phyloP scores from a whole-genome alignment of 2,329 filamentous ascomycete genomes.

The Microsporum audouinii region DNA sequence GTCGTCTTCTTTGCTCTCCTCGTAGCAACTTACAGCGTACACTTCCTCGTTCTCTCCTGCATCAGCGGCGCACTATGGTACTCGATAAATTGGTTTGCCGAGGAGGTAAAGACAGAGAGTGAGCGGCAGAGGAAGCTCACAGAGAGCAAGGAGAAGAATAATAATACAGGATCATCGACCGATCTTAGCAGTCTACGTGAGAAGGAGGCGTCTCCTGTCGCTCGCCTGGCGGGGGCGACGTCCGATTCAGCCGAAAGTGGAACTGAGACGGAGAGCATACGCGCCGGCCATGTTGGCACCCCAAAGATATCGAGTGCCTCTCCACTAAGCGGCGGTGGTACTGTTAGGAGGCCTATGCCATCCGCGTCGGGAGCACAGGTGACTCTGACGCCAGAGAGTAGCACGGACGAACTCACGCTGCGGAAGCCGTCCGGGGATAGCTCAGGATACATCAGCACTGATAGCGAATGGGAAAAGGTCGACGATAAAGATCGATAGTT shows the following conservation, averaged over 20 bases:
- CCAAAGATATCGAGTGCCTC: not conserved
- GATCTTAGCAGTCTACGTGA: slow-evolving; percentile 7
- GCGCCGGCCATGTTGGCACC: slow-evolving; percentile 12
- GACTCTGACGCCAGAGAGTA: not conserved
- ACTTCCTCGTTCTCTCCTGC: slow-evolving; percentile 72
- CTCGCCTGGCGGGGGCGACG: slow-evolving; percentile 18
- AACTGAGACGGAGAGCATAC: slow-evolving; percentile 31
- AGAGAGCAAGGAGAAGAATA: slow-evolving; percentile 32
- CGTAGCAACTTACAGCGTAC: slow-evolving; percentile 70
- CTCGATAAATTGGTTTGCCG: slow-evolving; percentile 93
- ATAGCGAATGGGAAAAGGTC: slow-evolving; percentile 97
- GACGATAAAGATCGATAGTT: slow-evolving; percentile 51
- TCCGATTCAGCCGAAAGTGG: slow-evolving; percentile 33
- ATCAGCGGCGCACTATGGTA: slow-evolving; percentile 79
- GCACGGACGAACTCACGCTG: slow-evolving; percentile 31
- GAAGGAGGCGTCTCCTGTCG: slow-evolving; percentile 11
- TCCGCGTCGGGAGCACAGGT: slow-evolving; percentile 22
- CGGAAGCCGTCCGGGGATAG: slow-evolving; percentile 33
- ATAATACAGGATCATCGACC: slow-evolving; percentile 9
- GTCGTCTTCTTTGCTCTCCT: slow-evolving; percentile 64
- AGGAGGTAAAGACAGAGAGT: slow-evolving; percentile 39
- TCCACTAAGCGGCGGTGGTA: not conserved
- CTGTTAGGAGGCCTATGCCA: slow-evolving; percentile 30
- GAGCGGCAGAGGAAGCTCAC: slow-evolving; percentile 41
- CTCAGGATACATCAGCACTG: slow-evolving; percentile 59